Percentiles rank a stretch among this genome's conserved stretches.
These are phyloP conservation scores for Globisporangium barbulae DNA, from an alignment of 352 stramenopile genomes.

Conservation along the genomic window DNA sequence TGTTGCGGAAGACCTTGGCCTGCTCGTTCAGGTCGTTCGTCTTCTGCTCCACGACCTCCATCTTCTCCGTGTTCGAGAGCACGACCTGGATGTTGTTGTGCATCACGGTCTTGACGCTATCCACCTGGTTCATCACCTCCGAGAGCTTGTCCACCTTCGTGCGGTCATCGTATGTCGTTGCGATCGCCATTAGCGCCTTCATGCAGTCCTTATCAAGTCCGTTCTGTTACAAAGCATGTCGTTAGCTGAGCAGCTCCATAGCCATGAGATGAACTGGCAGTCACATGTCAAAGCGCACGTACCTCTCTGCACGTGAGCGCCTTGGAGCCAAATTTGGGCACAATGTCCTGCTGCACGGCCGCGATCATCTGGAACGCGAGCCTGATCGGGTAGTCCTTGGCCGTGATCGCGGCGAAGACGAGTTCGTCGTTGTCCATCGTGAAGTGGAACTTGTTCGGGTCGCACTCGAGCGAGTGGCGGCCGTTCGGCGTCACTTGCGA, in stretches of 20 bases:
- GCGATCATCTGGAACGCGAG: constrained; percentile 83
- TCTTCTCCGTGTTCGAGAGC: constrained; percentile 86
- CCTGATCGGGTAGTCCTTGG: constrained; percentile 80
- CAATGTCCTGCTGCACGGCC: constrained; percentile 69
- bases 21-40: constrained; percentile 86
- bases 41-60: constrained; percentile 86
- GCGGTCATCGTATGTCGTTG: constrained; percentile 74
- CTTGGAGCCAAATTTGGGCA: constrained; percentile 74
- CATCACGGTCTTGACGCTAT: constrained; percentile 82
- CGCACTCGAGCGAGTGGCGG: constrained; percentile 82
- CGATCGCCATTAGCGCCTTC: constrained; percentile 59
- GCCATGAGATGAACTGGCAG: too few species aligned
- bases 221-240: constrained; percentile 30
- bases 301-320: constrained; percentile 76
- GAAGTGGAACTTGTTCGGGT: constrained; percentile 88
- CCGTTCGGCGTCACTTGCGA: constrained; percentile 82
- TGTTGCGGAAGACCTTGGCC: constrained; percentile 85
- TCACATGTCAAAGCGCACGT: not conserved
- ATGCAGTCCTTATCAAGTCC: constrained; percentile 76
- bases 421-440: constrained; percentile 88
- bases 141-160: constrained; percentile 88
- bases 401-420: constrained; percentile 75
- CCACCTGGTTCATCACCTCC: constrained; percentile 79
- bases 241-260: too few species aligned
- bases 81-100: constrained; percentile 88